Conservation (phyloP, 306 rosid genomes). For the Quercus dentata region DNA sequence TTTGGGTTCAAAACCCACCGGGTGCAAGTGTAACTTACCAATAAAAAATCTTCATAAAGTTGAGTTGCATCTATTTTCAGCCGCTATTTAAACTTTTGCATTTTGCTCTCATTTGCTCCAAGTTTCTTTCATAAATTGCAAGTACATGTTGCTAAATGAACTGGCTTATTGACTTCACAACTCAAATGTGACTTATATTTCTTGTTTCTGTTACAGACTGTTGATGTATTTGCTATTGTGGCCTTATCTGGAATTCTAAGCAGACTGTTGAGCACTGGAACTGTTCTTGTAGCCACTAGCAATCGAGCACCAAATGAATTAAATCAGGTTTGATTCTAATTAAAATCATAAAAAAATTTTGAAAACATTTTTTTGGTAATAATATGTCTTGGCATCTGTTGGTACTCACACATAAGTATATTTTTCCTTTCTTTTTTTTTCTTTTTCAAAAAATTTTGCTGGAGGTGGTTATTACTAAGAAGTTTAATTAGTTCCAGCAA, state of each 20-base stretch:
- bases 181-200: constrained; percentile 29
- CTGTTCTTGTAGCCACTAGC: constrained; percentile 94
- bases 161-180: background rate
- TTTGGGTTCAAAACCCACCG: too few species aligned
- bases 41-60: background rate
- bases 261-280: constrained; percentile 86
- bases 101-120: background rate
- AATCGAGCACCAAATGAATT: constrained; percentile 89
- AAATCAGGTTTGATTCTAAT: constrained; percentile 56
- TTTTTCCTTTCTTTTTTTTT: background rate
- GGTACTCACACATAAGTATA: background rate
- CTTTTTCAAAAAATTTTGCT: background rate
- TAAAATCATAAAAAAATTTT: background rate
- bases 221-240: constrained; percentile 99
- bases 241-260: constrained; percentile 97
- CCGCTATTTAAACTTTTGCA: background rate
- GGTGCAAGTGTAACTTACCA: too few species aligned
- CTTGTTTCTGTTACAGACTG: constrained; percentile 75
- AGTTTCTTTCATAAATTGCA: background rate
- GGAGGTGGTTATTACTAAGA: background rate
- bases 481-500: background rate
- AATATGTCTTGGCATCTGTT: background rate
- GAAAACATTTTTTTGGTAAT: background rate
- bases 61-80: constrained; percentile 11
- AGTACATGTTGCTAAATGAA: background rate